Evolutionary conservation across 2,329 filamentous ascomycete species (phyloP).

Genomic region (Aspergillus pseudonomiae): DNA sequence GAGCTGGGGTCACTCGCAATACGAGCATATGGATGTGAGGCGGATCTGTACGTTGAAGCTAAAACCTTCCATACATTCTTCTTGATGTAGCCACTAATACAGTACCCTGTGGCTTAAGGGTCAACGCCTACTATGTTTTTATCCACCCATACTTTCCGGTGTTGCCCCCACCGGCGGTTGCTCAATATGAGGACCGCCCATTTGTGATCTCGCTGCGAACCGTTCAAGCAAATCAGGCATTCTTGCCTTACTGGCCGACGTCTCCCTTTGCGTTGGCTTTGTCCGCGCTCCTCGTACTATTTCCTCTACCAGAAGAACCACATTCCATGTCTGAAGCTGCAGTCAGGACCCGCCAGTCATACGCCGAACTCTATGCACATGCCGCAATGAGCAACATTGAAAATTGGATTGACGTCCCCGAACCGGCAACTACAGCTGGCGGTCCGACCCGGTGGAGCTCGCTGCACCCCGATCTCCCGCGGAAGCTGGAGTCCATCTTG

Average conservation of each 20-base stretch:
- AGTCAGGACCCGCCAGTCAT: slow-evolving; percentile 21
- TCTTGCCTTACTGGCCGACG: slow-evolving; percentile 24
- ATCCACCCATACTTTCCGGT: slow-evolving; percentile 31
- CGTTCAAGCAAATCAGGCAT: slow-evolving; percentile 10
- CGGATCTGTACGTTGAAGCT: slow-evolving; percentile 22
- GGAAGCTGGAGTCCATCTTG: slow-evolving; percentile 21
- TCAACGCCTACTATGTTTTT: slow-evolving; percentile 31
- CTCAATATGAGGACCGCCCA: slow-evolving; percentile 18
- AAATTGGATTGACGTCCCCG: slow-evolving; percentile 15
- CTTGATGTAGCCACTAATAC: background rate
- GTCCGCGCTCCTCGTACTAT: slow-evolving; percentile 26
- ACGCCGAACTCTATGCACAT: slow-evolving; percentile 27
- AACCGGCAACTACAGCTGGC: background rate
- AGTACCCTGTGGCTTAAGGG: slow-evolving; percentile 9
- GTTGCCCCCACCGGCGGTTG: slow-evolving; percentile 19
- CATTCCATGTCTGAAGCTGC: slow-evolving; percentile 11
- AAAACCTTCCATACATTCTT: too few relatives aligned
- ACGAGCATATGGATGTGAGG: slow-evolving; percentile 22
- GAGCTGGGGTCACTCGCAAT: slow-evolving; percentile 2
- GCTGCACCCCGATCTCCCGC: slow-evolving; percentile 21
- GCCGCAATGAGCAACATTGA: slow-evolving; percentile 23
- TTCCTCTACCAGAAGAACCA: slow-evolving; percentile 19
- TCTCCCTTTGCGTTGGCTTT: slow-evolving; percentile 26
- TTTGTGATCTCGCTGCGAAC: slow-evolving; percentile 4
- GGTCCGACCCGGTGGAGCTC: background rate